phyloP scores from a whole-genome alignment of 2,329 filamentous ascomycete genomes.

The Shiraia sp. region DNA sequence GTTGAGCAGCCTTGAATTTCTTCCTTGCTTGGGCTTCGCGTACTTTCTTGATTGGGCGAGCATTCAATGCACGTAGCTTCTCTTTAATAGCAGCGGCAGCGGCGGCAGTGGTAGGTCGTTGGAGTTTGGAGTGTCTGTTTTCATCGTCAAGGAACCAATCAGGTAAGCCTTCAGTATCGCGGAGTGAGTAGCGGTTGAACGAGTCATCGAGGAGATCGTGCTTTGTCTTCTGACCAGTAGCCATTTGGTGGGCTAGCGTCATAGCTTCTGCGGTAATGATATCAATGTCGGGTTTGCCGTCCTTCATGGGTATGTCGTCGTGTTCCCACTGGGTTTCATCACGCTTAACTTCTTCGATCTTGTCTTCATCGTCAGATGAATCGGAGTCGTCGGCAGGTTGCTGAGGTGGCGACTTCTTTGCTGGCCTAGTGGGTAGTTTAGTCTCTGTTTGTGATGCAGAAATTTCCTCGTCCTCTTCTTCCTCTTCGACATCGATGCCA shows the following conservation, averaged over 20 bases:
- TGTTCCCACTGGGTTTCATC: conserved; percentile 67
- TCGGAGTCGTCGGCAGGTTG: conserved; percentile 35
- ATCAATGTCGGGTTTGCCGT: conserved; percentile 80
- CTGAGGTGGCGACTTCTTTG: conserved; percentile 20
- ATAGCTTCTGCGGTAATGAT: conserved; percentile 99
- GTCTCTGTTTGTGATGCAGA: conserved; percentile 11
- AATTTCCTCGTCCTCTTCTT: conserved; percentile 18
- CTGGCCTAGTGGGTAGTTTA: conserved; percentile 18
- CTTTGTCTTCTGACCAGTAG: conserved; percentile 79
- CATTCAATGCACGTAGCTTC: conserved; percentile 89
- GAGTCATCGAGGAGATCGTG: conserved; percentile 84
- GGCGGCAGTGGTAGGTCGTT: conserved; percentile 89
- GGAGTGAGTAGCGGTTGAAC: conserved; percentile 91
- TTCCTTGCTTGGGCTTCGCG: conserved; percentile 94
- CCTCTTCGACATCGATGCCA: conserved; percentile 45
- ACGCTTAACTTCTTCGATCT: conserved; percentile 67
- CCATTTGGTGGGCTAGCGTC: conserved; percentile 91
- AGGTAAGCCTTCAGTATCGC: conserved; percentile 86
- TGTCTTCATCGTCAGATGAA: conserved; percentile 45
- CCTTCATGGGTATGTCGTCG: conserved; percentile 63
- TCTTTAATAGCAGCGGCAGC: conserved; percentile 92
- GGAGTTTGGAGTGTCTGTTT: conserved; percentile 75
- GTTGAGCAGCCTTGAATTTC: conserved; percentile 92
- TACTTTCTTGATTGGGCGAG: conserved; percentile 98
- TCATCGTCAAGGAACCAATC: conserved; percentile 99